Evolutionary conservation across 495 filamentous ascomycete species (phyloP), one percentile per base, ranked within the genome.

Genomic region (Penicillium alfredii): DNA sequence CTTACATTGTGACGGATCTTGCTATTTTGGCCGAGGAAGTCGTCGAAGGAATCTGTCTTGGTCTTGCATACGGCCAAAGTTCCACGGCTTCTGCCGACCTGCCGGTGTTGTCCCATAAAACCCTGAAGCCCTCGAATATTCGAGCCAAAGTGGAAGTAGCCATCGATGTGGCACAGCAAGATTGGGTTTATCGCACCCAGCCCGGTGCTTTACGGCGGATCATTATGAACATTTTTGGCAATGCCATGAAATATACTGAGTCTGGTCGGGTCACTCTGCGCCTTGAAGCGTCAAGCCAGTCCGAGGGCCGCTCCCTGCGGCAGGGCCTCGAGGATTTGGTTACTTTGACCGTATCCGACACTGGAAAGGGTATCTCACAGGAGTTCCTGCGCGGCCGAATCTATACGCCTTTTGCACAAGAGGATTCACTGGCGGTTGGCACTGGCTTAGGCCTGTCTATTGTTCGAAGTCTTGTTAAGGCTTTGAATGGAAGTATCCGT

Each of bases 171-270:
- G 69, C 76, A 14, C 63, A 65, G 11, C 68, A 75, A 25, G 57
- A 73, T 37, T 87, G 78, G 66, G 40, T 72, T 8, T 87, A 84
- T 55, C 64, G 65, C 4, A 77, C 78, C 0, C 81, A 88, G 25
- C 81, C 82, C 0, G 84, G 84, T 4, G 84, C 83, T 3, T 58
- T 87, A 24, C 72, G 81, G 11, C 75, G 86, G 2, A 74, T 88
- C 26, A 72, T 92, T 20, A 85, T 88, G 81, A 89, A 93, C 46
- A 44, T 90, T 1, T 80, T 87, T 36, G 82, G 86, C 11, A 93
- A 93, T 55, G 77, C 86, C 0, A 71, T 90, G 47, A 93, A 93
- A 46, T 89, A 86, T 45, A 88, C 81, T 4, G 68, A 68, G 6
- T 57, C 66, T 1, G 86, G 86, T 4, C 77, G 66, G 33, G 81